Evolutionary conservation across 176 grass and related monocot genomes (phyloP).

Genomic region (Oryza glumipatula): DNA sequence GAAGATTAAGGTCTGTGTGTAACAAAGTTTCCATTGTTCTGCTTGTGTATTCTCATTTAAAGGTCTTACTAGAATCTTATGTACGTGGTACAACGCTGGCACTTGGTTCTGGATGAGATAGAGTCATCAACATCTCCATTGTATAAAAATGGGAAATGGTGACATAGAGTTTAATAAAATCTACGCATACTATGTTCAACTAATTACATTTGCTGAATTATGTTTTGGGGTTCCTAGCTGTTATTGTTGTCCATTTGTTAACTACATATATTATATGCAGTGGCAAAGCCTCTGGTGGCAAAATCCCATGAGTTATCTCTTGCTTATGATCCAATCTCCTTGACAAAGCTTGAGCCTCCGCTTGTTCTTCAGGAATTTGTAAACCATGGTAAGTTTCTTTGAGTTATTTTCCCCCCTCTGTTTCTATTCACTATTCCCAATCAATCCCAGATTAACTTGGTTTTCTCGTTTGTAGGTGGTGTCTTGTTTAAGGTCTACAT

Average conservation of each 20-base stretch:
- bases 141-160: neutral
- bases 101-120: neutral
- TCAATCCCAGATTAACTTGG: conserved; percentile 16
- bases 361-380: conserved; percentile 98
- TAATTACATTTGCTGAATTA: conserved; percentile 16
- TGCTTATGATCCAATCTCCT: conserved; percentile 82
- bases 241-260: neutral
- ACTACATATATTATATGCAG: conserved; percentile 53
- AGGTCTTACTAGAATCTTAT: neutral
- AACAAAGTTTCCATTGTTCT: neutral
- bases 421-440: neutral
- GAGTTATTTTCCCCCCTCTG: neutral
- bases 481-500: conserved; percentile 98
- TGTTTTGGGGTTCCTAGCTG: conserved; percentile 1
- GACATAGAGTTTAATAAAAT: neutral
- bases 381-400: conserved; percentile 73
- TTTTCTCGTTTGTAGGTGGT: conserved; percentile 59
- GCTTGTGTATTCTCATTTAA: neutral
- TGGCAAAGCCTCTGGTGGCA: conserved; percentile 90
- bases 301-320: conserved; percentile 92
- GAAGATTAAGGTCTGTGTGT: neutral
- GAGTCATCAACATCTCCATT: neutral
- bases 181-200: neutral
- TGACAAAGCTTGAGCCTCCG: conserved; percentile 82
- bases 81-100: neutral